Evolutionary conservation across 2,329 filamentous ascomycete species (phyloP).

Genomic region (Hymenoscyphus linearis): DNA sequence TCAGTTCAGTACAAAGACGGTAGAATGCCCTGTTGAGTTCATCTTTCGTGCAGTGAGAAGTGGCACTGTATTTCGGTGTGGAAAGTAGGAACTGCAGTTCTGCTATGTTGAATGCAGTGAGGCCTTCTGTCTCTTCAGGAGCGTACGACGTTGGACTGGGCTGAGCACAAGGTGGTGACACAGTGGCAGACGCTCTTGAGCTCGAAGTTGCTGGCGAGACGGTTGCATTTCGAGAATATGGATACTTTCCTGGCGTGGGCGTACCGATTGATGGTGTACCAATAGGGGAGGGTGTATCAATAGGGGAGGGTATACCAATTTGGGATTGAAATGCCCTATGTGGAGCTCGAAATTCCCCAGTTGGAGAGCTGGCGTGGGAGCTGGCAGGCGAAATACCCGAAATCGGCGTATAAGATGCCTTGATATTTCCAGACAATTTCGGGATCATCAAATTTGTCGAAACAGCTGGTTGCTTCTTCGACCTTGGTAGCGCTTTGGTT

Average conservation of each 20-base stretch:
- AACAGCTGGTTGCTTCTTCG: background rate
- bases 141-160: background rate
- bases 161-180: background rate
- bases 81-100: background rate
- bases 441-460: background rate
- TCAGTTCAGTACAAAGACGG: background rate
- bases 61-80: background rate
- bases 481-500: background rate
- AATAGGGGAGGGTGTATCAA: background rate
- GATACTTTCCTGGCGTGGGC: background rate
- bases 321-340: background rate
- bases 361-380: background rate
- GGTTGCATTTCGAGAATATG: background rate
- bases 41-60: background rate
- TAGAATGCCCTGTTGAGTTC: background rate
- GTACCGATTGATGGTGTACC: too few species aligned
- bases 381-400: background rate
- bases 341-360: background rate
- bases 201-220: background rate
- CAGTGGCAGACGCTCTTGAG: background rate
- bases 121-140: background rate
- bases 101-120: background rate
- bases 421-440: background rate
- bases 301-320: background rate
- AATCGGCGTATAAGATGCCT: background rate